Evolutionary conservation across 352 stramenopile species (phyloP).

Genomic region (Phytophthora colocasiae): DNA sequence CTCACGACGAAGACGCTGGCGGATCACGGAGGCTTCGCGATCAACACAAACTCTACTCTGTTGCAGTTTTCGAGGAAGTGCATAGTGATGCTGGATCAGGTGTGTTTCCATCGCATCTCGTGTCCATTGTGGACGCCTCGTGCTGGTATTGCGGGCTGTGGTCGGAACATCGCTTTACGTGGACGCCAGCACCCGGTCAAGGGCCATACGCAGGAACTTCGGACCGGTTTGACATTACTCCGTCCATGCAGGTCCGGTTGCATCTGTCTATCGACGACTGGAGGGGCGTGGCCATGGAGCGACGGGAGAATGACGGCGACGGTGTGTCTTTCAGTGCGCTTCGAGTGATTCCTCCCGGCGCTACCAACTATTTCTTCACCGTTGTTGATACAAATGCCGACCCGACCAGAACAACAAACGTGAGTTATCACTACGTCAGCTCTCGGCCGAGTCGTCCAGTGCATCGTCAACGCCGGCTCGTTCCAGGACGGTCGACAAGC

Average conservation of each 20-base stretch:
- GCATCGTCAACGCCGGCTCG: slow-evolving; percentile 25
- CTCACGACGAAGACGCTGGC: slow-evolving; percentile 32
- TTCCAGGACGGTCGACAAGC: slow-evolving; percentile 4
- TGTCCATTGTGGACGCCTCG: slow-evolving; percentile 64
- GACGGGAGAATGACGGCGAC: slow-evolving; percentile 45
- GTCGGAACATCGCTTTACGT: slow-evolving; percentile 78
- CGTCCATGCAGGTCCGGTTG: slow-evolving; percentile 53
- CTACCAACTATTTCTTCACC: slow-evolving; percentile 83
- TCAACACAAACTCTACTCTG: slow-evolving; percentile 83
- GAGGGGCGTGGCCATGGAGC: slow-evolving; percentile 70
- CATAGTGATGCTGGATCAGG: slow-evolving; percentile 66
- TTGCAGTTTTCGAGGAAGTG: slow-evolving; percentile 74
- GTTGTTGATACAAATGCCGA: slow-evolving; percentile 39
- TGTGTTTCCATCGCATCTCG: slow-evolving; percentile 56
- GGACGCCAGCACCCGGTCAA: slow-evolving; percentile 50
- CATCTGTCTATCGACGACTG: slow-evolving; percentile 80
- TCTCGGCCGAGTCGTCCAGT: slow-evolving; percentile 31
- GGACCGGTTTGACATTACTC: slow-evolving; percentile 40
- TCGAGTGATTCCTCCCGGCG: slow-evolving; percentile 67
- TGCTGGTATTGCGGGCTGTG: slow-evolving; percentile 86
- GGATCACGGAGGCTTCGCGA: slow-evolving; percentile 49
- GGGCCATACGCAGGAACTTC: slow-evolving; percentile 45
- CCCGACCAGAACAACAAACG: slow-evolving; percentile 21
- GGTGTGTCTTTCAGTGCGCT: slow-evolving; percentile 59
- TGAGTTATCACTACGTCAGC: slow-evolving; percentile 57